Evolutionary conservation across 352 stramenopile species (phyloP).

Genomic region (Globisporangium nodosum): DNA sequence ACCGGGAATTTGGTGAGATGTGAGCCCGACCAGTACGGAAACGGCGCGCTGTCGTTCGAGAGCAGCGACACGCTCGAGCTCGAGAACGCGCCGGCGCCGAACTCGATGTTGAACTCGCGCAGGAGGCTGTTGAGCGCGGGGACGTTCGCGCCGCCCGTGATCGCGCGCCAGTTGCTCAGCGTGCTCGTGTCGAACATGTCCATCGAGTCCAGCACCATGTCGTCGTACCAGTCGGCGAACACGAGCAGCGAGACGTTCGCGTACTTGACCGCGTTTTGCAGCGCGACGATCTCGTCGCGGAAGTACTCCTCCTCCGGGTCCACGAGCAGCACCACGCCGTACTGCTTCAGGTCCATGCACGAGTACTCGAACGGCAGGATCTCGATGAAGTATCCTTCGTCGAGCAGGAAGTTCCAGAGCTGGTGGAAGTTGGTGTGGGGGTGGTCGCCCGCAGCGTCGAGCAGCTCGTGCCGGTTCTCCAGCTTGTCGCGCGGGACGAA

Average conservation of each 20-base stretch:
- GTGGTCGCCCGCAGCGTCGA: constrained; percentile 78
- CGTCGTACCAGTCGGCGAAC: constrained; percentile 81
- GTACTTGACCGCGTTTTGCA: constrained; percentile 59
- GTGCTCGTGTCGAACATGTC: constrained; percentile 82
- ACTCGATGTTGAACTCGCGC: constrained; percentile 56
- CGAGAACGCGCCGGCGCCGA: constrained; percentile 53
- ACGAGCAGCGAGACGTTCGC: constrained; percentile 66
- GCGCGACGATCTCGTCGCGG: constrained; percentile 44
- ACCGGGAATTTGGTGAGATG: constrained; percentile 67
- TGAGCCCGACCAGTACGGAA: constrained; percentile 60
- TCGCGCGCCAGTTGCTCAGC: constrained; percentile 70
- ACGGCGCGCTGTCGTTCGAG: constrained; percentile 19
- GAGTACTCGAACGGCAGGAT: constrained; percentile 77
- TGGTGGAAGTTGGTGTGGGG: constrained; percentile 85
- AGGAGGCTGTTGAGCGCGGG: constrained; percentile 67
- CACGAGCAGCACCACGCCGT: constrained; percentile 74
- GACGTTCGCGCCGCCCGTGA: constrained; percentile 73
- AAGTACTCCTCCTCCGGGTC: constrained; percentile 84
- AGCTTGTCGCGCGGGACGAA: constrained; percentile 80
- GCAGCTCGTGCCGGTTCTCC: constrained; percentile 49
- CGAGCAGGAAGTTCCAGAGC: constrained; percentile 67
- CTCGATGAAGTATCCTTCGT: constrained; percentile 70
- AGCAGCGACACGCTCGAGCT: constrained; percentile 43
- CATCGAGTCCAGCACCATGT: constrained; percentile 46
- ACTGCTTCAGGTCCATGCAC: constrained; percentile 59